phyloP scores from a whole-genome alignment of 73 alveolate species.

The Tetrahymena elliotti region DNA sequence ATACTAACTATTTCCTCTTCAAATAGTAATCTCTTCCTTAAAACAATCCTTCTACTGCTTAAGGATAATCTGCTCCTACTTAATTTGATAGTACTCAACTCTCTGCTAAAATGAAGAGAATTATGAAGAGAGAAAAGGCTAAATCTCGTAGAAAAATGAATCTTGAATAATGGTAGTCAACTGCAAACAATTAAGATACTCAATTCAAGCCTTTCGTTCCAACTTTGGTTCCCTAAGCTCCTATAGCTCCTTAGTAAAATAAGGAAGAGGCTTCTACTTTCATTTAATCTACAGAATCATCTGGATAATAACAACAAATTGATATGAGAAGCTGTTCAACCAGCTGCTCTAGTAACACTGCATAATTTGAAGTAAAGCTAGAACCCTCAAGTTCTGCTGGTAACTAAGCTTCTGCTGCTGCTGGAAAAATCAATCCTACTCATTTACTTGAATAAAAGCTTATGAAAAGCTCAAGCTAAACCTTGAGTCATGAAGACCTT shows the following conservation, averaged over 20 bases:
- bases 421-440: not conserved
- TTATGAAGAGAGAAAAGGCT: not conserved
- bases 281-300: not conserved
- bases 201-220: not conserved
- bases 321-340: not conserved
- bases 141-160: not conserved
- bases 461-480: not conserved
- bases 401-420: not conserved
- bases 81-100: not conserved
- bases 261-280: not conserved
- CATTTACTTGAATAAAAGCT: not conserved
- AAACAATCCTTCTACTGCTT: not conserved
- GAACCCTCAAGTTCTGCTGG: not conserved
- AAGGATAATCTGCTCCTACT: not conserved
- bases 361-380: not conserved
- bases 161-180: not conserved
- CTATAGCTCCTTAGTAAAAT: not conserved
- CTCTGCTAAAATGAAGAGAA: not conserved
- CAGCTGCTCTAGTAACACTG: not conserved
- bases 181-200: not conserved
- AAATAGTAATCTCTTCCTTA: not conserved
- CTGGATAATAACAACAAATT: not conserved
- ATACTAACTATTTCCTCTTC: not conserved
- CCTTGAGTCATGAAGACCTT: not conserved
- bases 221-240: not conserved